Evolutionary conservation across 257 asterid species (phyloP).

Genomic region (Capsicum chinense): DNA sequence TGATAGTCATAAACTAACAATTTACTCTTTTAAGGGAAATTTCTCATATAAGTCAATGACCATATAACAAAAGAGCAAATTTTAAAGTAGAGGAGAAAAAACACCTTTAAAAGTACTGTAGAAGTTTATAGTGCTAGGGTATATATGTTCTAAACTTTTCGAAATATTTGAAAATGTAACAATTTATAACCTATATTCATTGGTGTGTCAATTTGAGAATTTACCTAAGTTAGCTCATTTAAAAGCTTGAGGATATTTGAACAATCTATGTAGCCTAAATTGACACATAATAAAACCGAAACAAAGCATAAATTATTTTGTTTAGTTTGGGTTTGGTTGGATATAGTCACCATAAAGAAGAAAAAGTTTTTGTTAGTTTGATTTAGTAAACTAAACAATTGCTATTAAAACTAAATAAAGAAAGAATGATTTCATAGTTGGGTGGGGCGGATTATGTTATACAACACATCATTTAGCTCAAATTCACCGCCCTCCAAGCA

Average conservation of each 20-base stretch:
- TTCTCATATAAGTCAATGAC: background rate
- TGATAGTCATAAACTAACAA: background rate
- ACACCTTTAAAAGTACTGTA: background rate
- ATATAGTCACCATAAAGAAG: background rate
- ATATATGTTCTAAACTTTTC: background rate
- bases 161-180: background rate
- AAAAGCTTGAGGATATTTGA: background rate
- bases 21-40: background rate
- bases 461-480: background rate
- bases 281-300: background rate
- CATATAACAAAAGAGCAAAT: background rate
- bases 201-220: background rate
- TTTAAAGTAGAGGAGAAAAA: background rate
- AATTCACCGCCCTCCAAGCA: background rate
- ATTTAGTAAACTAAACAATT: background rate
- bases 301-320: background rate
- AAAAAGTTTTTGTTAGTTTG: background rate
- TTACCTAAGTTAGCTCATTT: background rate
- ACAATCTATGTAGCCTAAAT: background rate
- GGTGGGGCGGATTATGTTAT: background rate
- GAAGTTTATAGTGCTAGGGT: background rate
- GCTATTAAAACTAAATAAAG: background rate
- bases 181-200: background rate
- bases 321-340: background rate
- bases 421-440: background rate